Evolutionary conservation across 176 grass and related monocot species (phyloP).

Genomic region (Aegilops longissima): DNA sequence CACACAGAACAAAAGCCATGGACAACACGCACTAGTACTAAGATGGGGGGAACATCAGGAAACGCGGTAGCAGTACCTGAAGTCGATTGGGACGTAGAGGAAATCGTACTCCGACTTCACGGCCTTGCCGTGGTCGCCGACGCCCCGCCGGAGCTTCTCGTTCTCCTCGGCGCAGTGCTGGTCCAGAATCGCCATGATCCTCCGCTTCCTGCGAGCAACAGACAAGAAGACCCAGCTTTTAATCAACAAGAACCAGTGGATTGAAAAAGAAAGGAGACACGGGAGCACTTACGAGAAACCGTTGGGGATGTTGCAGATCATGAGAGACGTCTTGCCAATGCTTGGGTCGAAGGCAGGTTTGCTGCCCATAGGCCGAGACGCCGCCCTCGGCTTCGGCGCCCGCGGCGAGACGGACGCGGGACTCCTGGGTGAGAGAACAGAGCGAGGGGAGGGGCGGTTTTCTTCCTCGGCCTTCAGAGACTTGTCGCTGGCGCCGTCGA

Average conservation of each 20-base stretch:
- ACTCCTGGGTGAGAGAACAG: not conserved
- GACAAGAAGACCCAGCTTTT: not conserved
- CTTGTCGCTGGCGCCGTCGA: not conserved
- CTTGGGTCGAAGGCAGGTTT: not conserved
- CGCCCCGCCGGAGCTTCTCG: not conserved
- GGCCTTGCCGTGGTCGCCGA: no score
- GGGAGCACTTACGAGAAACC: constrained; percentile 23
- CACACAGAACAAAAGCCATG: not conserved
- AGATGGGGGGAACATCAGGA: no score
- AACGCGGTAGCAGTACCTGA: constrained; percentile 19
- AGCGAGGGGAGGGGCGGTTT: not conserved
- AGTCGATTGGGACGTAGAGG: constrained; percentile 61
- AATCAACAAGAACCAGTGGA: not conserved
- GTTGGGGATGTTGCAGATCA: constrained; percentile 59
- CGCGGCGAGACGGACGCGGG: not conserved
- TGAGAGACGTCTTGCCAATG: constrained; percentile 19
- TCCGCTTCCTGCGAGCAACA: constrained; percentile 22
- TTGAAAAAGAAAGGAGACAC: not conserved
- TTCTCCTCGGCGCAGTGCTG: constrained; percentile 44
- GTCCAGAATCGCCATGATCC: constrained; percentile 27
- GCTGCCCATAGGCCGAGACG: not conserved
- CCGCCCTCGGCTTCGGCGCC: not conserved
- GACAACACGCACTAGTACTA: not conserved
- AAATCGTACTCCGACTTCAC: constrained; percentile 42
- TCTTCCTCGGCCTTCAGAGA: not conserved